Percentiles rank a stretch among this genome's conserved stretches.
Conservation (phyloP, 345 rosid genomes). For the Jatropha curcas region DNA sequence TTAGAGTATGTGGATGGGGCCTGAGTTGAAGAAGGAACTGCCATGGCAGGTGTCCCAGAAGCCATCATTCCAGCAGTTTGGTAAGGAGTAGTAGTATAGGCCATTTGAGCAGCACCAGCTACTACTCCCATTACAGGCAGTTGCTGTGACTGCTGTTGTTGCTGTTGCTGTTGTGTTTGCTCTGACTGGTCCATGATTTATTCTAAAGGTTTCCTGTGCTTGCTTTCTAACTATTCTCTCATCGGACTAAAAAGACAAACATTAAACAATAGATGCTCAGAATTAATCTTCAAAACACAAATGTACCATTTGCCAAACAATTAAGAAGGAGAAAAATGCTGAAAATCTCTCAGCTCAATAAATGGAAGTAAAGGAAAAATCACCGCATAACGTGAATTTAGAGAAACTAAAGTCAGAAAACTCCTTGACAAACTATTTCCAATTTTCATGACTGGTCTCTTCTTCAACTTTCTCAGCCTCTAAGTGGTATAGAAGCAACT, state of each 20-base stretch:
- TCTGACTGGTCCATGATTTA: conserved; percentile 55
- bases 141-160: conserved; percentile 20
- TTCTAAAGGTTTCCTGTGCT: neutral
- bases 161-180: conserved; percentile 45
- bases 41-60: conserved; percentile 49
- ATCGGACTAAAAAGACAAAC: conserved; percentile 25
- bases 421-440: neutral
- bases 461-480: neutral
- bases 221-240: conserved; percentile 18
- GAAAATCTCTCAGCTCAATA: no score
- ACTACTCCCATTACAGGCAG: conserved; percentile 47
- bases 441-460: neutral
- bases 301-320: neutral
- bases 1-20: conserved; percentile 24
- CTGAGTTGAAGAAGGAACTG: conserved; percentile 37
- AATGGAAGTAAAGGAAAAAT: no score
- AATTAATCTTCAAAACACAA: no score
- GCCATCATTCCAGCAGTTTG: conserved; percentile 47
- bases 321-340: neutral
- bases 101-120: conserved; percentile 45
- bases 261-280: conserved; percentile 2
- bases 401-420: no score
- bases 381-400: no score
- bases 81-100: conserved; percentile 48
- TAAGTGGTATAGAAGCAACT: no score